phyloP scores from a whole-genome alignment of 164 flowering plant genomes.

The Cinnamomum chago region DNA sequence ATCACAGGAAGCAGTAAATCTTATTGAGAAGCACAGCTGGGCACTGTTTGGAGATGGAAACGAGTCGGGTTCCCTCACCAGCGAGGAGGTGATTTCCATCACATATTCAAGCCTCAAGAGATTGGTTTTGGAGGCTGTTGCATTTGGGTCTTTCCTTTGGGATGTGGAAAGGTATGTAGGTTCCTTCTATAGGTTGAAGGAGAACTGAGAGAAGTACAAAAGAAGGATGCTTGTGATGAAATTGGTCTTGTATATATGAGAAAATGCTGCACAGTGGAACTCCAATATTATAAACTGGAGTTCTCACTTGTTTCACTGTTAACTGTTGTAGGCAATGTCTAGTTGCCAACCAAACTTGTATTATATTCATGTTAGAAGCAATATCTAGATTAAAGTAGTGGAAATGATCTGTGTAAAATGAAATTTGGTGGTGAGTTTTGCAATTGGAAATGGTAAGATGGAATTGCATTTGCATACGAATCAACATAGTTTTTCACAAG shows the following conservation, averaged over 20 bases:
- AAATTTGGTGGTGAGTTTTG: too few species aligned
- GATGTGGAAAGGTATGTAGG: slow-evolving; percentile 62
- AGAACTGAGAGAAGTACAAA: slow-evolving; percentile 17
- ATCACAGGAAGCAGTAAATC: slow-evolving; percentile 56
- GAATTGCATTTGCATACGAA: too few species aligned
- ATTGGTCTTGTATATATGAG: neutral
- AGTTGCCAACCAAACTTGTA: neutral
- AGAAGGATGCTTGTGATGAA: neutral
- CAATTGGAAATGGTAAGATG: too few species aligned
- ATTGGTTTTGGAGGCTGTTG: slow-evolving; percentile 79
- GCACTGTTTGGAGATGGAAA: slow-evolving; percentile 64
- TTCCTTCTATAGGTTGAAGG: slow-evolving; percentile 51
- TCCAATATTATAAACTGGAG: neutral
- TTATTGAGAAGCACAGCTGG: slow-evolving; percentile 60
- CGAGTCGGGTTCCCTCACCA: slow-evolving; percentile 14
- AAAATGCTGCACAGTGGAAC: neutral
- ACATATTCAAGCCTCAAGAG: slow-evolving; percentile 75
- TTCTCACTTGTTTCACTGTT: neutral
- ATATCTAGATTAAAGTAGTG: neutral
- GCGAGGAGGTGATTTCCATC: slow-evolving; percentile 41
- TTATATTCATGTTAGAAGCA: neutral
- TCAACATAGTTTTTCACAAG: too few species aligned
- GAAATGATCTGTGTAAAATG: neutral
- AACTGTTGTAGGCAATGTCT: too few species aligned
- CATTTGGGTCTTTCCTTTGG: slow-evolving; percentile 88